Evolutionary conservation across 306 rosid species (phyloP).

Genomic region (Cucumis melo): DNA sequence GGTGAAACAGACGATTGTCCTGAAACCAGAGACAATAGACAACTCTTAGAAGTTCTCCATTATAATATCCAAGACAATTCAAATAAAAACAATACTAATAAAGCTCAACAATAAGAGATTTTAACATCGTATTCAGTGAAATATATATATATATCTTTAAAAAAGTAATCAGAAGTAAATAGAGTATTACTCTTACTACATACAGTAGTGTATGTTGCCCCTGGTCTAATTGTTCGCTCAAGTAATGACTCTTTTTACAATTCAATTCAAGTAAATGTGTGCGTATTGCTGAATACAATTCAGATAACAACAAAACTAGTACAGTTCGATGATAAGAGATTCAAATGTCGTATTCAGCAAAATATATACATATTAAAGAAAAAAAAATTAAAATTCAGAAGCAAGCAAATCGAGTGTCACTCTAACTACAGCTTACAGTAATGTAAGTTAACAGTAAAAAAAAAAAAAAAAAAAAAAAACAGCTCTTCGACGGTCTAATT

Average conservation of each 20-base stretch:
- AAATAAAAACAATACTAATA: not conserved
- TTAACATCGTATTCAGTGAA: not conserved
- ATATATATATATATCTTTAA: not conserved
- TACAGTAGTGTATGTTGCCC: not conserved
- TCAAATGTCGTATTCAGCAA: not conserved
- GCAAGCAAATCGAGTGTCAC: not conserved
- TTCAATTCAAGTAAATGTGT: too few species aligned
- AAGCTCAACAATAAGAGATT: not conserved
- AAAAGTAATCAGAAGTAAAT: not conserved
- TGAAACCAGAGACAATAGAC: constrained; percentile 6
- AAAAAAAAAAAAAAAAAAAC: too few species aligned
- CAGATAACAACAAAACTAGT: not conserved
- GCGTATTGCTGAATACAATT: not conserved
- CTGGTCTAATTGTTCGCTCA: too few species aligned
- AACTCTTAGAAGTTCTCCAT: not conserved
- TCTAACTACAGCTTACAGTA: not conserved
- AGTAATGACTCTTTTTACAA: not conserved
- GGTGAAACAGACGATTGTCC: constrained; percentile 22
- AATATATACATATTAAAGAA: too few species aligned
- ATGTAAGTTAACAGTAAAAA: not conserved
- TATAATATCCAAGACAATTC: not conserved
- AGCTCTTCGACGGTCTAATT: too few species aligned
- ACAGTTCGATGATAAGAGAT: not conserved
- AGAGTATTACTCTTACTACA: not conserved
- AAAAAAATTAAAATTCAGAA: not conserved